Evolutionary conservation across 192 early-diverging fungal species (phyloP).

Genomic region (Linnemannia schmuckeri): DNA sequence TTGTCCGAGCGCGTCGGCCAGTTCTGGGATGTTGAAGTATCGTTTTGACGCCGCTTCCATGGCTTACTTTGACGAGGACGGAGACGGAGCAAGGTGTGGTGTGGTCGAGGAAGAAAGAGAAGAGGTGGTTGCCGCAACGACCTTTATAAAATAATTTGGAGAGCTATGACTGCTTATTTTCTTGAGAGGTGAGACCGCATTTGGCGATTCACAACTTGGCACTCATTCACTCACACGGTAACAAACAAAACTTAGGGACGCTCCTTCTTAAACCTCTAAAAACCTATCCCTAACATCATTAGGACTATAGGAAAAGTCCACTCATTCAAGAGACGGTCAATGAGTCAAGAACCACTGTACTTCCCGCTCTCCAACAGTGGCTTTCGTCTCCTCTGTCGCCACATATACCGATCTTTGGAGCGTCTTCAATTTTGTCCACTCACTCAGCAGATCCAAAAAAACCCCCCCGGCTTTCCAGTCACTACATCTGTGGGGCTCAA

Average conservation of each 20-base stretch:
- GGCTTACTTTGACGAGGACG: neutral
- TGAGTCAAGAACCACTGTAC: neutral
- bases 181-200: neutral
- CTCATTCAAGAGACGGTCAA: neutral
- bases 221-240: too few species aligned
- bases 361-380: neutral
- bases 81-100: neutral
- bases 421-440: neutral
- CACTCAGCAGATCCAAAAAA: neutral
- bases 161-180: neutral
- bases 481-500: neutral
- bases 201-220: neutral
- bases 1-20: neutral
- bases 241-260: neutral
- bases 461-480: neutral
- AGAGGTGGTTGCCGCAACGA: too few species aligned
- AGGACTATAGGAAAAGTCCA: neutral
- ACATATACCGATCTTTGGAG: neutral
- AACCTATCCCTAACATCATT: neutral
- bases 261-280: too few species aligned
- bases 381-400: neutral
- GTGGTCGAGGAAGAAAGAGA: too few species aligned
- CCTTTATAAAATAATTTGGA: too few species aligned
- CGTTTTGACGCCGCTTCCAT: neutral
- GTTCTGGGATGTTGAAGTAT: neutral